Base-by-base conservation (phyloP, 2,329 filamentous ascomycete species). In the Aspergillus clavatus region DNA sequence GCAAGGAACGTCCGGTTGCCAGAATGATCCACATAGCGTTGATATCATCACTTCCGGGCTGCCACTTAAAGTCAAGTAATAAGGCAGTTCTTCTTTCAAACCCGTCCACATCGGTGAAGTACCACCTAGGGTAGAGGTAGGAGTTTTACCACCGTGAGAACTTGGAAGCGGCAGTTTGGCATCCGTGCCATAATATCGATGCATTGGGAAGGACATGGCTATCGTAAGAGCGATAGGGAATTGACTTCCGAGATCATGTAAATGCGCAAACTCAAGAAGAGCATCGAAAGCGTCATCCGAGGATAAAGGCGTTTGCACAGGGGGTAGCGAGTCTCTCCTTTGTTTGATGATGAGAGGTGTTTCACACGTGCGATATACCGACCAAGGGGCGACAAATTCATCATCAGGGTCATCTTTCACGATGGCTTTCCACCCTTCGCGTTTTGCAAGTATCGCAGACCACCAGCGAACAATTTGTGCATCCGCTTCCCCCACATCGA, bases 61-160 rank as follows among this genome's bases (percentile, higher is more conserved):
- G 21, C 49, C 52, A 24, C 53, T 54, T 19, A 56, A 29, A 14
- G 36, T 52, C 12, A 56, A 49, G 35, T 52, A 56, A 14, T 52
- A 54, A 10, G 46, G 38, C 5, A 55, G 18, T 4, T 52, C 28
- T 5, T 52, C 24, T 3, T 47, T 27, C 12, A 55, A 21, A 1
- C 5, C 36, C 3, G 16, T 5, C 51, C 47, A 52, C 18, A 6
- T 40, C 7, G 31, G 7, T 8, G 40, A 38, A 3, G 42, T 40
- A 21, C 4, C 19, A 11, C 42, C 21, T 12, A 22, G 23, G 1
- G 29, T 14, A 37, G 8, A 12, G 16, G 26, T 26, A 8, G 44
- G 21, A n/a, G 22, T 27, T 31, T 37, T 24, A 19, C 38, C 43
- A 11, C 33, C 14, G 4, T n/a, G 16, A 16, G 14, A 1, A 18